Evolutionary conservation across 345 rosid species (phyloP).

Genomic region (Rhizophora mangle): DNA sequence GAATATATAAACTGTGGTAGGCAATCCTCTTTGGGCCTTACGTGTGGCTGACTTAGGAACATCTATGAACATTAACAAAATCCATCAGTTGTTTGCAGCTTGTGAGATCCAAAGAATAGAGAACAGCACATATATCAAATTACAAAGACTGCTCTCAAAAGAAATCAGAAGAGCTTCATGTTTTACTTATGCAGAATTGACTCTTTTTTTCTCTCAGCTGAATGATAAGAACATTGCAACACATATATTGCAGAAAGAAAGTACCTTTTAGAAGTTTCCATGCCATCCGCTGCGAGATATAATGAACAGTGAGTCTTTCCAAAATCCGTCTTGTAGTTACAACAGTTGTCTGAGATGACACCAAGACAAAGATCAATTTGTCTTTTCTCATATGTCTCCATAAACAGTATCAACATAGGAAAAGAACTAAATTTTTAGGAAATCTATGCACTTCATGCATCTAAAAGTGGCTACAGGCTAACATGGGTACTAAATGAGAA

Average conservation of each 20-base stretch:
- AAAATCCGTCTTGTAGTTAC: constrained; percentile 82
- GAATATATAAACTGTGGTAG: constrained; percentile 54
- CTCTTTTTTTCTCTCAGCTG: not conserved
- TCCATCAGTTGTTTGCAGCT: constrained; percentile 10
- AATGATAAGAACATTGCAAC: not conserved
- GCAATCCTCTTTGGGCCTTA: constrained; percentile 80
- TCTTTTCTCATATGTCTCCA: not conserved
- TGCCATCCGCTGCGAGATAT: constrained; percentile 84
- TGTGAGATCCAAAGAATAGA: not conserved
- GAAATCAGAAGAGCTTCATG: not conserved
- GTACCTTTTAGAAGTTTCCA: constrained; percentile 98
- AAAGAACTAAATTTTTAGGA: not conserved
- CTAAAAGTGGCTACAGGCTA: not conserved
- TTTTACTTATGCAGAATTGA: not conserved
- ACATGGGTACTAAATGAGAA: not conserved
- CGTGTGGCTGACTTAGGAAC: constrained; percentile 74
- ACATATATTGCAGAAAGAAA: constrained; percentile 2
- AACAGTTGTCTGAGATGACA: constrained; percentile 62
- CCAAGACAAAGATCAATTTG: constrained; percentile 14
- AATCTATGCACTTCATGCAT: not conserved
- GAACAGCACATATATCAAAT: not conserved
- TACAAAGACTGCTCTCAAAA: not conserved
- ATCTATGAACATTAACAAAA: constrained; percentile 43
- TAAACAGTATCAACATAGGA: too few species aligned
- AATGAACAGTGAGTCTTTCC: constrained; percentile 80